These are phyloP conservation scores for Drosera spatulata DNA, from an alignment of 179 eudicot species.

Conservation along the genomic window DNA sequence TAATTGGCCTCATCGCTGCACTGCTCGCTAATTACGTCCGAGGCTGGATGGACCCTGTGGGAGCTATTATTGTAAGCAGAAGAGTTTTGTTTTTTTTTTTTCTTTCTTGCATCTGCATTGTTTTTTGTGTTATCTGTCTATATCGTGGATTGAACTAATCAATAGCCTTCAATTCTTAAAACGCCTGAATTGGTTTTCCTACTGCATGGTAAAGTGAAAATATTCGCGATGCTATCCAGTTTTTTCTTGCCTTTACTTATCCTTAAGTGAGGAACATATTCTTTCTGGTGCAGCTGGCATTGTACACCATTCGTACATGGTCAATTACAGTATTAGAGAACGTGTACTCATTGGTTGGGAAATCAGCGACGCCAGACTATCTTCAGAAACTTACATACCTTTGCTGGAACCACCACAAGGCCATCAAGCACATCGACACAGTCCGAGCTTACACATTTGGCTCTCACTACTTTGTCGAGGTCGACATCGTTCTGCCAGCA, in stretches of 20 bases:
- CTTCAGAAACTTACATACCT: slow-evolving; percentile 64
- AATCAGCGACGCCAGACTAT: slow-evolving; percentile 64
- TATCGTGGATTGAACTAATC: too few relatives aligned
- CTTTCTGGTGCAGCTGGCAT: slow-evolving; percentile 43
- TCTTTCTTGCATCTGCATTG: too few relatives aligned
- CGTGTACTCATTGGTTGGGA: slow-evolving; percentile 68
- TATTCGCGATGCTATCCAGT: neutral
- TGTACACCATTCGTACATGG: slow-evolving; percentile 86
- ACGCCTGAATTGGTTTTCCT: too few relatives aligned
- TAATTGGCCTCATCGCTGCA: slow-evolving; percentile 74
- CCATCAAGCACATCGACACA: slow-evolving; percentile 64
- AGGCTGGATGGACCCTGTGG: slow-evolving; percentile 71
- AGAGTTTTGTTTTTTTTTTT: too few relatives aligned
- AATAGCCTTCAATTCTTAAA: too few relatives aligned
- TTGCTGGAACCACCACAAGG: slow-evolving; percentile 83
- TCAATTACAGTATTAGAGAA: slow-evolving; percentile 74
- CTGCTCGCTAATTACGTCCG: slow-evolving; percentile 56
- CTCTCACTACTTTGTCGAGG: slow-evolving; percentile 79
- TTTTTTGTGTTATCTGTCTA: too few relatives aligned
- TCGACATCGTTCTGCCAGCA: slow-evolving; percentile 69
- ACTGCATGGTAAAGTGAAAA: neutral
- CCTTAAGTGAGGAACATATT: neutral
- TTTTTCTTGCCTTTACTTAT: neutral
- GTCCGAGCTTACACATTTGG: slow-evolving; percentile 86
- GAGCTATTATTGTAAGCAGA: slow-evolving; percentile 64